phyloP scores from a whole-genome alignment of 2,329 filamentous ascomycete genomes.

The Xylaria hypoxylon region DNA sequence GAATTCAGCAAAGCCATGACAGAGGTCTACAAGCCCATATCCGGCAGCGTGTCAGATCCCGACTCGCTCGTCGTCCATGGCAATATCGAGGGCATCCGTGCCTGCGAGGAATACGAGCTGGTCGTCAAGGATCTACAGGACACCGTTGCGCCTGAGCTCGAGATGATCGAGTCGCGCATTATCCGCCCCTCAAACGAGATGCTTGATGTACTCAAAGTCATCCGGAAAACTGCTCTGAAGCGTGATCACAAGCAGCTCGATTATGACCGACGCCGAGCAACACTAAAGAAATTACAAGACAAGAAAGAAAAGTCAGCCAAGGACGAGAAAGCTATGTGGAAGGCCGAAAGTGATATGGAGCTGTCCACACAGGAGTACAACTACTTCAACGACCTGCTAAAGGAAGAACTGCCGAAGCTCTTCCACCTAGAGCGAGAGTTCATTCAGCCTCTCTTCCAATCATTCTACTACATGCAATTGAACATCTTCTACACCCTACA shows the following conservation, averaged over 20 bases:
- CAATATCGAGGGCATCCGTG: conserved; percentile 91
- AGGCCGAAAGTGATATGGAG: conserved; percentile 91
- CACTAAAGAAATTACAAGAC: conserved; percentile 93
- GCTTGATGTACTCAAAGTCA: conserved; percentile 93
- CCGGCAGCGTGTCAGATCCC: conserved; percentile 93
- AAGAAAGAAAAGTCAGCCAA: conserved; percentile 97
- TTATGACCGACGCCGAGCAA: conserved; percentile 86
- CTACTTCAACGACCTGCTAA: conserved; percentile 97
- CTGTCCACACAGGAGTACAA: conserved; percentile 95
- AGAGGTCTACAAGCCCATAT: conserved; percentile 98
- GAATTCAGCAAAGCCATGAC: conserved; percentile 96
- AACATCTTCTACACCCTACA: conserved; percentile 99
- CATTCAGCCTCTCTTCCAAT: conserved; percentile 96
- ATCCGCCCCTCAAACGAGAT: conserved; percentile 94
- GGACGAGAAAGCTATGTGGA: conserved; percentile 97
- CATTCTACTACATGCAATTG: conserved; percentile 99
- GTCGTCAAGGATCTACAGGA: conserved; percentile 92
- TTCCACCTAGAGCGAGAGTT: conserved; percentile 93
- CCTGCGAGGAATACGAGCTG: conserved; percentile 95
- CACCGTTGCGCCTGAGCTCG: conserved; percentile 88
- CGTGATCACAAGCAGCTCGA: conserved; percentile 98
- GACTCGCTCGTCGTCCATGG: conserved; percentile 83
- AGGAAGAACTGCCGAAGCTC: conserved; percentile 92
- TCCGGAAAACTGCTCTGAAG: conserved; percentile 88
- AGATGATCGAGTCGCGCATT: conserved; percentile 95